Conservation (phyloP, 2,329 filamentous ascomycete genomes). For the Acephala macrosclerotiorum region DNA sequence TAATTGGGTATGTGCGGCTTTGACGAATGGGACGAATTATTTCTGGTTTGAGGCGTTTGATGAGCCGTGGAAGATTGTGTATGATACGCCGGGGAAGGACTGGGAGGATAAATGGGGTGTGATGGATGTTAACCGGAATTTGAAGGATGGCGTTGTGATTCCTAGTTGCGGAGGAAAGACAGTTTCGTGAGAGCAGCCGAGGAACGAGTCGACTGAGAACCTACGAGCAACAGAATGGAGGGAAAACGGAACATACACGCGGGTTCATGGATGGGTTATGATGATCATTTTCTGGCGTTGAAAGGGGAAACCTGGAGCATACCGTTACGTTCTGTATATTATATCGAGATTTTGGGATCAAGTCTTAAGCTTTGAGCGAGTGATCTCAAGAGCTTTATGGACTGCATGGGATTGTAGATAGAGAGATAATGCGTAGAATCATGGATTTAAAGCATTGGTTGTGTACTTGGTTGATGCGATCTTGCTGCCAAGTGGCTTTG, state of each 20-base stretch:
- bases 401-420: too few species aligned
- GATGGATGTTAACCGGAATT: constrained; percentile 82
- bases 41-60: constrained; percentile 99
- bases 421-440: too few species aligned
- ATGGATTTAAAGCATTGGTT: too few species aligned
- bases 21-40: constrained; percentile 86
- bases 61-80: constrained; percentile 90
- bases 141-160: constrained; percentile 86
- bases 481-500: too few species aligned
- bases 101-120: constrained; percentile 98
- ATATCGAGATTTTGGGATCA: constrained; percentile 1
- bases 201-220: too few species aligned
- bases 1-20: constrained; percentile 81
- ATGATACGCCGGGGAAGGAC: constrained; percentile 70
- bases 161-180: constrained; percentile 82
- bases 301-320: background rate
- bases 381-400: too few species aligned
- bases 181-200: constrained; percentile 22
- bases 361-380: too few species aligned
- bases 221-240: too few species aligned
- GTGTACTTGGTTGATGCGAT: too few species aligned
- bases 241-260: background rate
- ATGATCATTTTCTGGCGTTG: background rate
- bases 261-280: background rate
- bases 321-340: constrained; percentile 6